phyloP scores from a whole-genome alignment of 176 grass and related monocot species.

The Tuctoria greenei region DNA sequence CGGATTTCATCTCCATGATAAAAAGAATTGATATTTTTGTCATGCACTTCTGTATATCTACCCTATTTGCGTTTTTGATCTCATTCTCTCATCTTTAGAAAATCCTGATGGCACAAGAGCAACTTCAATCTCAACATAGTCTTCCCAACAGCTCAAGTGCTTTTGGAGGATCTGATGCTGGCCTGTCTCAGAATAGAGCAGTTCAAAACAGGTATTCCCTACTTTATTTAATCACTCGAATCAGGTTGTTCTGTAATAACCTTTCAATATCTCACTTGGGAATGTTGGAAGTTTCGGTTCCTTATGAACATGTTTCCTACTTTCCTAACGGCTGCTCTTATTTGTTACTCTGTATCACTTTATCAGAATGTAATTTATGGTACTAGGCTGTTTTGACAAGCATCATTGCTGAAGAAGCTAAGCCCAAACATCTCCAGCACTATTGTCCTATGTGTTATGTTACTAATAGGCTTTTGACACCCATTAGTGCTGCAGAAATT shows the following conservation, averaged over 20 bases:
- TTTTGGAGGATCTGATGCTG: slow-evolving; percentile 61
- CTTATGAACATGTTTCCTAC: slow-evolving; percentile 4
- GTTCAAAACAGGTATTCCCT: slow-evolving; percentile 71
- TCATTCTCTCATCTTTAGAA: slow-evolving; percentile 48
- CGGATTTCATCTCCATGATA: slow-evolving; percentile 1
- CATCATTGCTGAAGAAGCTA: slow-evolving; percentile 10
- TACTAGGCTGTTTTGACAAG: slow-evolving; percentile 7
- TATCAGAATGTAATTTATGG: neutral
- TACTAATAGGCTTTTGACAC: slow-evolving; percentile 10
- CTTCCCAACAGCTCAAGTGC: slow-evolving; percentile 51
- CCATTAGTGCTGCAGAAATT: neutral
- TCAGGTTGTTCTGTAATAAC: neutral
- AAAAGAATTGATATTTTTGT: slow-evolving; percentile 5
- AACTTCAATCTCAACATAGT: slow-evolving; percentile 50
- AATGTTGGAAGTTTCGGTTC: neutral
- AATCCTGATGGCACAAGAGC: slow-evolving; percentile 57
- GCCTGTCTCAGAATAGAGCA: slow-evolving; percentile 61
- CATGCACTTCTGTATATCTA: neutral
- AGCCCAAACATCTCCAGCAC: neutral
- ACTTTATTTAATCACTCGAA: slow-evolving; percentile 14
- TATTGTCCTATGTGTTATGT: slow-evolving; percentile 1
- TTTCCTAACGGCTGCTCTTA: neutral
- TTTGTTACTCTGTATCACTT: neutral
- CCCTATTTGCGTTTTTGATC: neutral
- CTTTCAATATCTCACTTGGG: neutral